These are phyloP conservation scores for Ustilago trichophora DNA, from an alignment of 1,284 basidiomycete genomes.

Conservation along the genomic window DNA sequence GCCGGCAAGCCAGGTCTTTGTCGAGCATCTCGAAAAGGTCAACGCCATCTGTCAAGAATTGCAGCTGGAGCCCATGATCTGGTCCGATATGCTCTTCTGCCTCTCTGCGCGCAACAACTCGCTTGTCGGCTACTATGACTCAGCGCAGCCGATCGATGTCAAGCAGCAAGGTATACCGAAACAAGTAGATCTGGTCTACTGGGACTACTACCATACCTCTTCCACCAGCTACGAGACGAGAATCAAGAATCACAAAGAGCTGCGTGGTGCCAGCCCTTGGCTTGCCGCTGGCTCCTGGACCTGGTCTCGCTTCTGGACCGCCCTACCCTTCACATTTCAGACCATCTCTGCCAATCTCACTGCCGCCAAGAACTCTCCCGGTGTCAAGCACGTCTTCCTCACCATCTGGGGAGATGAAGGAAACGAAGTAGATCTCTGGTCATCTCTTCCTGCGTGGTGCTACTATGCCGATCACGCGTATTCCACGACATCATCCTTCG, in stretches of 20 bases:
- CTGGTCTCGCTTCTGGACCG: slow-evolving; percentile 68
- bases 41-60: slow-evolving; percentile 59
- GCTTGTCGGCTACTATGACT: slow-evolving; percentile 66
- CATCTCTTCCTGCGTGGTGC: slow-evolving; percentile 50
- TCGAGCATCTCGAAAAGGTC: slow-evolving; percentile 59
- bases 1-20: slow-evolving; percentile 59
- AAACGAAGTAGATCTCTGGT: slow-evolving; percentile 63
- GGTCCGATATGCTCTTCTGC: slow-evolving; percentile 67
- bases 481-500: no score
- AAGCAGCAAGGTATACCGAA: slow-evolving; percentile 59
- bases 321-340: slow-evolving; percentile 67
- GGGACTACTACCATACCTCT: slow-evolving; percentile 63
- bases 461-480: slow-evolving; percentile 67
- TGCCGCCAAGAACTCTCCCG: slow-evolving; percentile 59
- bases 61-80: slow-evolving; percentile 66
- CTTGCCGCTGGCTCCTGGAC: slow-evolving; percentile 67
- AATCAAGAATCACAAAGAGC: slow-evolving; percentile 64
- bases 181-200: slow-evolving; percentile 63
- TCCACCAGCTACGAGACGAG: slow-evolving; percentile 60
- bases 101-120: slow-evolving; percentile 66
- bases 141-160: slow-evolving; percentile 25
- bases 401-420: slow-evolving; percentile 69
- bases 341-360: slow-evolving; percentile 65
- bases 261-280: slow-evolving; percentile 63
- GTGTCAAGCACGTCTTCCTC: slow-evolving; percentile 65